Evolutionary conservation across 83 land plant genomes (phyloP), one percentile per base, ranked within the genome.

Genomic region (Larix sibirica): DNA sequence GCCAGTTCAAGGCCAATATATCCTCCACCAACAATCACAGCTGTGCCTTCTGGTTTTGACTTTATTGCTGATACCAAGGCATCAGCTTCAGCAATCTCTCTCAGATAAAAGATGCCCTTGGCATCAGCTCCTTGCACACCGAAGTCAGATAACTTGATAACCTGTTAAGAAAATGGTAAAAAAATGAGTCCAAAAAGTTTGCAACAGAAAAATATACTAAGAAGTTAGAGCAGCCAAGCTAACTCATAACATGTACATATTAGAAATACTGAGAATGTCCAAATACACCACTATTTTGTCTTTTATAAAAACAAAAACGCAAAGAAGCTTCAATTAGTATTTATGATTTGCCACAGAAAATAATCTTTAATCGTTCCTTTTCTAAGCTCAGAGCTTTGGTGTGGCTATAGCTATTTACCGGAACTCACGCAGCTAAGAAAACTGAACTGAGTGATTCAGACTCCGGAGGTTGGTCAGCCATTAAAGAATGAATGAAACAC

Each of bases 1-100:
- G 96, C 89, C 59, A 97, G 90, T 85, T 97, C 99, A 87, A 97
- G 91, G 69, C 99, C 99, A 89, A 97, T 97, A 81, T 97, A 97
- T 21, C 99, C 99, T 74, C 99, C 99, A 65, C 99, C 99, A 87
- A 96, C 98, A 81, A 97, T 83, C 59, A 96, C 94, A 60, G 94
- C 96, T 84, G 88, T 88, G n/a, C 97, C 99, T 69, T 86, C 83
- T 84, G 91, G 91, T 85, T 94, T 92, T 64, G 91, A 79, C 59
- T 93, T 84, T 28, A 97, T 89, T 23, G 91, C 97, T 79, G 91
- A 94, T 3, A 91, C 75, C 82, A 97, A 93, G 44, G 89, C 83
- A 87, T 95, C 99, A 78, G 99, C 99, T 85, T 97, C 99, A 81
- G 86, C 91, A 69, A 97, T 92, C 78, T 97, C 99, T 85, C 99